Conservation (phyloP, 1,284 basidiomycete genomes). For the Cystobasidium pallidum region DNA sequence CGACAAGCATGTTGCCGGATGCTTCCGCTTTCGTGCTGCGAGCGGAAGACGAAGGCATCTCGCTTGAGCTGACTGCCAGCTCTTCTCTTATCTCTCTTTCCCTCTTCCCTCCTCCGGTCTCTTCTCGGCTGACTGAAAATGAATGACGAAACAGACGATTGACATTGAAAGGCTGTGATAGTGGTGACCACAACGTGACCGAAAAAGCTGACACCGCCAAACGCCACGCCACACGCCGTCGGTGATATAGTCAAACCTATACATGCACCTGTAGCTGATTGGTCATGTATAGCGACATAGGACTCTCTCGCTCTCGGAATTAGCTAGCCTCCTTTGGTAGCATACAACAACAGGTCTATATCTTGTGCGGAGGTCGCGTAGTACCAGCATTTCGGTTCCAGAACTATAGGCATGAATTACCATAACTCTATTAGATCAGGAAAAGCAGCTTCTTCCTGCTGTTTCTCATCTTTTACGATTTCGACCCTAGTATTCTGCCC, state of each 20-base stretch:
- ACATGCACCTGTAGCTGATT: too few species aligned
- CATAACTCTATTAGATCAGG: slow-evolving; percentile 16
- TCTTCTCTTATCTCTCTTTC: not conserved
- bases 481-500: not conserved
- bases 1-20: slow-evolving; percentile 12
- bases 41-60: slow-evolving; percentile 4
- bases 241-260: too few species aligned
- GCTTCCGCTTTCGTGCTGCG: not conserved
- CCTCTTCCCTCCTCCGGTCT: not conserved
- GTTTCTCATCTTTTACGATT: not conserved
- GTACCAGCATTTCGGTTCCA: too few species aligned
- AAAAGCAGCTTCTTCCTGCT: not conserved
- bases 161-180: not conserved
- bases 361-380: too few species aligned
- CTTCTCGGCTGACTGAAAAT: slow-evolving; percentile 3
- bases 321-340: too few species aligned
- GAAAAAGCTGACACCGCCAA: not conserved
- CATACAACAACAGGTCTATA: not conserved
- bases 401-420: too few species aligned
- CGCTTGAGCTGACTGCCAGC: not conserved
- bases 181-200: slow-evolving; percentile 7
- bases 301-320: too few species aligned
- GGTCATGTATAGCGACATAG: too few species aligned
- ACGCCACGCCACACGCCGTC: too few species aligned
- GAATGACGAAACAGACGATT: slow-evolving; percentile 11